Evolutionary conservation across 345 rosid species (phyloP).

Genomic region (Eucalyptus marginata): DNA sequence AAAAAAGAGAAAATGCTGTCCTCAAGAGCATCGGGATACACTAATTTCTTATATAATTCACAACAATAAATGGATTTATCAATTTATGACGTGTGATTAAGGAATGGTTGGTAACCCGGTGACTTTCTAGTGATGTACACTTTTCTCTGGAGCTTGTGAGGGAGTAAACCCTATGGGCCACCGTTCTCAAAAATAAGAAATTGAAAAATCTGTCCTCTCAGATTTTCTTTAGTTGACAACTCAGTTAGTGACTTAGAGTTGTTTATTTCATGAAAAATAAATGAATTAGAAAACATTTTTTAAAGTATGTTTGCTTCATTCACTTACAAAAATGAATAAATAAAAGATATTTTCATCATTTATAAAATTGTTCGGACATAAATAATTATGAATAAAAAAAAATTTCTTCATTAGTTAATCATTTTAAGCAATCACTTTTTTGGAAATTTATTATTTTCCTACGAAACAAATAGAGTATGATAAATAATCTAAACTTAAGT

Average conservation of each 20-base stretch:
- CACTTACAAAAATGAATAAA: neutral
- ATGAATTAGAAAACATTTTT: neutral
- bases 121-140: neutral
- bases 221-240: neutral
- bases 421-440: neutral
- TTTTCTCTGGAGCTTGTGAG: neutral
- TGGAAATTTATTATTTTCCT: no score
- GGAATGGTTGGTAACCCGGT: neutral
- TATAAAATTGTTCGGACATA: fast-evolving
- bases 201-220: neutral
- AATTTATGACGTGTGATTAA: neutral
- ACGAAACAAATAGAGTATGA: no score
- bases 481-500: no score
- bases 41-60: neutral
- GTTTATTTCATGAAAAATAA: neutral
- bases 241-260: neutral
- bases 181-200: neutral
- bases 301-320: neutral
- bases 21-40: neutral
- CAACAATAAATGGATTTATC: neutral
- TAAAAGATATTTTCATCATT: fast-evolving
- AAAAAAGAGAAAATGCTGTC: neutral
- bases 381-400: neutral
- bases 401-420: neutral
- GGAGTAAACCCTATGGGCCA: neutral